phyloP scores from a whole-genome alignment of 352 stramenopile genomes.

The Pythium monospermum region DNA sequence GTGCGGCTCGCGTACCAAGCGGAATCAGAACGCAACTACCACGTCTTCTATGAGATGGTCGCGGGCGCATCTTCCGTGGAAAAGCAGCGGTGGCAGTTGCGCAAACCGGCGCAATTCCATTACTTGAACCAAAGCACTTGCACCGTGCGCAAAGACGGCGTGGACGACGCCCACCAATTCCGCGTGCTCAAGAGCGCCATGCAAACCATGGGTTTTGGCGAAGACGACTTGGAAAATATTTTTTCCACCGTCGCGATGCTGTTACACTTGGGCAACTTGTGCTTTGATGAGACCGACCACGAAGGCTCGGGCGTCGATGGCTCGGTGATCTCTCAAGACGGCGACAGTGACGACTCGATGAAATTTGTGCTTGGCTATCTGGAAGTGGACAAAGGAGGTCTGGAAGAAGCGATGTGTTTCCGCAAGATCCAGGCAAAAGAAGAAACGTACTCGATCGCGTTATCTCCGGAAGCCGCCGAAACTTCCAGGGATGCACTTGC shows the following conservation, averaged over 20 bases:
- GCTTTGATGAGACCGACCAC: conserved; percentile 73
- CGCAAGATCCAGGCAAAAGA: conserved; percentile 92
- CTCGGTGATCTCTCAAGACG: conserved; percentile 58
- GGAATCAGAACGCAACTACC: conserved; percentile 93
- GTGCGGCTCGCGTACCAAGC: conserved; percentile 92
- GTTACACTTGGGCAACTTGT: conserved; percentile 94
- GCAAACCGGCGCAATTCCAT: conserved; percentile 66
- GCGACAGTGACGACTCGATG: conserved; percentile 50
- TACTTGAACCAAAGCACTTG: conserved; percentile 90
- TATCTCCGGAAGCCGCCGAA: conserved; percentile 61
- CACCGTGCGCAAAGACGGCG: conserved; percentile 74
- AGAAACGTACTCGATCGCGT: conserved; percentile 82
- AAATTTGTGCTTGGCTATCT: conserved; percentile 84
- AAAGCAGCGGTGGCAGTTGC: conserved; percentile 61
- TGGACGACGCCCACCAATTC: conserved; percentile 90
- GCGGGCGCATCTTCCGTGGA: conserved; percentile 56
- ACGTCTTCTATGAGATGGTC: conserved; percentile 96
- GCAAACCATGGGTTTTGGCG: conserved; percentile 83
- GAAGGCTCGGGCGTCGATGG: conserved; percentile 59
- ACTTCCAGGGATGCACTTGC: conserved; percentile 93
- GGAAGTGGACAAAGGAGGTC: conserved; percentile 76
- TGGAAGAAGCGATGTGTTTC: conserved; percentile 90
- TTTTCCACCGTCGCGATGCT: conserved; percentile 89
- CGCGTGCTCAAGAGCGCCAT: conserved; percentile 66
- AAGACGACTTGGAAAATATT: conserved; percentile 88